Conservation (phyloP, 2,329 filamentous ascomycete genomes). For the Aspergillus oerlinghausenensis region DNA sequence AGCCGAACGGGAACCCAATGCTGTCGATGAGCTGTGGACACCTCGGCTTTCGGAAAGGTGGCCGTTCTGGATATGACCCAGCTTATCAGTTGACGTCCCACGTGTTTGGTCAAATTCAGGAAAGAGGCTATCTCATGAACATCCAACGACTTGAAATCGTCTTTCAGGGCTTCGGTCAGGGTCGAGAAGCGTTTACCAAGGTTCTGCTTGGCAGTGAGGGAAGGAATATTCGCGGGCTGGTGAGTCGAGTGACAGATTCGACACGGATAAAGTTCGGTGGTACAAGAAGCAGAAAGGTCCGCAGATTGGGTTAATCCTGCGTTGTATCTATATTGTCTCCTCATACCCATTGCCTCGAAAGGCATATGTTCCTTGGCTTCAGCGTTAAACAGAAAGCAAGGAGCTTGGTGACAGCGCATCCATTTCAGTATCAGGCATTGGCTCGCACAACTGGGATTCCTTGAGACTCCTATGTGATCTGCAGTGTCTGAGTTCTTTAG, state of each 20-base stretch:
- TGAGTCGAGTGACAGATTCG: constrained; percentile 75
- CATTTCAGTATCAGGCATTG: not conserved
- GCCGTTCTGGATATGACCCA: constrained; percentile 79
- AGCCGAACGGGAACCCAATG: constrained; percentile 72
- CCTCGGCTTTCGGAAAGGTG: constrained; percentile 82
- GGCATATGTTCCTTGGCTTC: not conserved
- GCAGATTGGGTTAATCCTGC: constrained; percentile 64
- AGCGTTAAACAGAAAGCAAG: not conserved
- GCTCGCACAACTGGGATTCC: not conserved
- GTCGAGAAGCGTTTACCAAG: constrained; percentile 85
- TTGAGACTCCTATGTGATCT: not conserved
- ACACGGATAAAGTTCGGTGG: constrained; percentile 96
- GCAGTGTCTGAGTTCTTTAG: not conserved
- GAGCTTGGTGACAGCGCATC: not conserved
- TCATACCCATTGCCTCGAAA: constrained; percentile 1
- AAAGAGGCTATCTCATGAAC: constrained; percentile 69
- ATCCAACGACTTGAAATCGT: constrained; percentile 76
- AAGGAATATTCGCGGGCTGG: constrained; percentile 65
- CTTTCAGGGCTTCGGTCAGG: constrained; percentile 77
- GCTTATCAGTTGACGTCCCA: constrained; percentile 86
- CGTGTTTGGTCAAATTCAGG: constrained; percentile 77
- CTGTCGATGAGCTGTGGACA: constrained; percentile 79
- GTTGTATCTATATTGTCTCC: constrained; percentile 2
- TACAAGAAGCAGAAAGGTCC: constrained; percentile 76
- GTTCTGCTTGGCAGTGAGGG: constrained; percentile 84